phyloP scores from a whole-genome alignment of 495 filamentous ascomycete species.

The Glonium stellatum region DNA sequence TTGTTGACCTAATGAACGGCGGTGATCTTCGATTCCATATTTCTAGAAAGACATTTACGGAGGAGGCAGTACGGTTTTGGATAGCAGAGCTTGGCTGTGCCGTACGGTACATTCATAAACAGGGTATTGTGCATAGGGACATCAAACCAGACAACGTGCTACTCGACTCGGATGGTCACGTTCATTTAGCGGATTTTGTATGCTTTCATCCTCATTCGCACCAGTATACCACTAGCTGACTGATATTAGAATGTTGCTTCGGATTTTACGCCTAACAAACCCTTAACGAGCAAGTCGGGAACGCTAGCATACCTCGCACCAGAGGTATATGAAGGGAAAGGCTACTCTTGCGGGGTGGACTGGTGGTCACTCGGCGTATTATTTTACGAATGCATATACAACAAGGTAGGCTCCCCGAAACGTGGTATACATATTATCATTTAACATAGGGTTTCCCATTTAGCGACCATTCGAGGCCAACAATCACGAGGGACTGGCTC shows the following conservation, averaged over 20 bases:
- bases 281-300: slow-evolving; percentile 89
- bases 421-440: neutral
- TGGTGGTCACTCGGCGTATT: slow-evolving; percentile 98
- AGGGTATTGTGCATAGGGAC: slow-evolving; percentile 92
- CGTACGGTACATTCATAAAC: slow-evolving; percentile 79
- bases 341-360: slow-evolving; percentile 82
- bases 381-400: slow-evolving; percentile 99
- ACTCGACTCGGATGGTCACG: slow-evolving; percentile 87
- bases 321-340: slow-evolving; percentile 84
- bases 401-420: slow-evolving; percentile 59
- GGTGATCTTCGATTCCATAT: slow-evolving; percentile 97
- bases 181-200: slow-evolving; percentile 97
- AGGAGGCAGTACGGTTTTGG: slow-evolving; percentile 96
- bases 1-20: slow-evolving; percentile 97
- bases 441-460: slow-evolving; percentile 10
- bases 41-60: slow-evolving; percentile 93
- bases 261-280: slow-evolving; percentile 75
- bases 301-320: slow-evolving; percentile 94
- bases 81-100: slow-evolving; percentile 91
- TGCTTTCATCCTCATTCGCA: slow-evolving; percentile 29
- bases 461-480: slow-evolving; percentile 88
- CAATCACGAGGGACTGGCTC: slow-evolving; percentile 70
- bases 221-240: slow-evolving; percentile 21
- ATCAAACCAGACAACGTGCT: slow-evolving; percentile 97
- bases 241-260: slow-evolving; percentile 84